Percentiles rank a stretch among this genome's conserved stretches.
Evolutionary conservation across 2,329 filamentous ascomycete genomes (phyloP).

Genomic region (Aspergillus flavus): DNA sequence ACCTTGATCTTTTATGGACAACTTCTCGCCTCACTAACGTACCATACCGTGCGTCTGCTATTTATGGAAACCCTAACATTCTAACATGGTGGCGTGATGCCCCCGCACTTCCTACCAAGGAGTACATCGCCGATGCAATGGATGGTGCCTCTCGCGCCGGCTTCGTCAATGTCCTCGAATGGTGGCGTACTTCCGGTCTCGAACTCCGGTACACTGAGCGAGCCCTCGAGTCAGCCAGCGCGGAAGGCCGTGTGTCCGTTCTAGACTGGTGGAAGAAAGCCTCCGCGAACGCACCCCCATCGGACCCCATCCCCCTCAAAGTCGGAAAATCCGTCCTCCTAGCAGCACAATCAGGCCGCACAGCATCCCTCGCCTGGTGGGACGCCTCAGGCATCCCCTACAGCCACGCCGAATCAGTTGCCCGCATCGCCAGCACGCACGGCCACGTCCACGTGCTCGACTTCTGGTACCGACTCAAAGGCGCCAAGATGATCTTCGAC

Average conservation of each 20-base stretch:
- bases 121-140: conserved; percentile 82
- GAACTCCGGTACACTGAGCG: conserved; percentile 82
- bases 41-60: conserved; percentile 83
- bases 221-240: conserved; percentile 84
- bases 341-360: conserved; percentile 79
- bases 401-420: conserved; percentile 77
- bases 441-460: conserved; percentile 83
- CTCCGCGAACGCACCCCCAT: conserved; percentile 59
- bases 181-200: conserved; percentile 84
- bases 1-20: conserved; percentile 77
- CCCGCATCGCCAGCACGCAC: conserved; percentile 80
- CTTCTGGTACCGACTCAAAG: conserved; percentile 75
- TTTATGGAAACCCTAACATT: conserved; percentile 81
- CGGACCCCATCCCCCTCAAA: conserved; percentile 62
- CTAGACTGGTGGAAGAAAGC: conserved; percentile 91
- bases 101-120: conserved; percentile 78
- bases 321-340: conserved; percentile 82
- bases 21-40: conserved; percentile 81
- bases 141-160: conserved; percentile 86
- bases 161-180: conserved; percentile 82
- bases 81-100: conserved; percentile 90
- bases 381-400: conserved; percentile 77
- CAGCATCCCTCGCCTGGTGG: conserved; percentile 84
- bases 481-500: conserved; percentile 78
- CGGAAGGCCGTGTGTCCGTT: conserved; percentile 80